A percentile compares a stretch with the other conserved stretches of the same genome.
These are phyloP conservation scores for Xylaria nigripes DNA, from an alignment of 495 filamentous ascomycete genomes.

Conservation along the genomic window DNA sequence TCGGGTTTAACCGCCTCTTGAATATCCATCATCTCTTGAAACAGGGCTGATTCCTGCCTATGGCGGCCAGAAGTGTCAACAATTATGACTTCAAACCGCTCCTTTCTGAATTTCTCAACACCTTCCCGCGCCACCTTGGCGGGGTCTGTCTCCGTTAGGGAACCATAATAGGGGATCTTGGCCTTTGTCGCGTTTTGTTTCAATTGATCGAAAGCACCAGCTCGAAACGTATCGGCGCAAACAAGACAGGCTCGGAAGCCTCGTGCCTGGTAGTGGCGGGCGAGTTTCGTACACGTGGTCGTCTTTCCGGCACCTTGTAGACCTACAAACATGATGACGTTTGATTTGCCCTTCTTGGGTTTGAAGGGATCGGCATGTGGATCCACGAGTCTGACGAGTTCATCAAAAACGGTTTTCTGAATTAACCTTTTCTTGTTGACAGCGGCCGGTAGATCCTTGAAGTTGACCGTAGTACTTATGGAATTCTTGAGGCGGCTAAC, in stretches of 20 bases:
- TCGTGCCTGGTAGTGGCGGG: constrained; percentile 85
- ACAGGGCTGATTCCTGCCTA: constrained; percentile 87
- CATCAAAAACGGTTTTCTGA: constrained; percentile 96
- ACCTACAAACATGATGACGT: constrained; percentile 99
- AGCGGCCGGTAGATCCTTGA: constrained; percentile 76
- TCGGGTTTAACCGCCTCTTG: constrained; percentile 85
- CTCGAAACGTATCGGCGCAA: constrained; percentile 97
- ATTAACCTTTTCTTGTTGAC: constrained; percentile 98
- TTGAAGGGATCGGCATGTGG: constrained; percentile 94
- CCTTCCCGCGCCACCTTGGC: constrained; percentile 87
- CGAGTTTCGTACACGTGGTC: constrained; percentile 95
- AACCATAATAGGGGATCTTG: constrained; percentile 97
- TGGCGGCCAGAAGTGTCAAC: constrained; percentile 95
- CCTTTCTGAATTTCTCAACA: constrained; percentile 98
- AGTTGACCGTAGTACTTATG: constrained; percentile 83
- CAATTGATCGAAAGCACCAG: constrained; percentile 95
- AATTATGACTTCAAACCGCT: constrained; percentile 96
- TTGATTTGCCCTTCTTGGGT: constrained; percentile 90
- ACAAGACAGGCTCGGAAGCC: constrained; percentile 94
- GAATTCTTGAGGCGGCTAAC: constrained; percentile 87
- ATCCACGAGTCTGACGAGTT: constrained; percentile 90
- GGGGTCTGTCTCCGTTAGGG: constrained; percentile 90
- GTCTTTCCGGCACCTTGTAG: constrained; percentile 96
- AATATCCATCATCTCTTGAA: constrained; percentile 97
- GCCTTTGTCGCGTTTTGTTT: constrained; percentile 99